Conservation (phyloP, 805 yeast species). For the Torulaspora delbrueckii region DNA sequence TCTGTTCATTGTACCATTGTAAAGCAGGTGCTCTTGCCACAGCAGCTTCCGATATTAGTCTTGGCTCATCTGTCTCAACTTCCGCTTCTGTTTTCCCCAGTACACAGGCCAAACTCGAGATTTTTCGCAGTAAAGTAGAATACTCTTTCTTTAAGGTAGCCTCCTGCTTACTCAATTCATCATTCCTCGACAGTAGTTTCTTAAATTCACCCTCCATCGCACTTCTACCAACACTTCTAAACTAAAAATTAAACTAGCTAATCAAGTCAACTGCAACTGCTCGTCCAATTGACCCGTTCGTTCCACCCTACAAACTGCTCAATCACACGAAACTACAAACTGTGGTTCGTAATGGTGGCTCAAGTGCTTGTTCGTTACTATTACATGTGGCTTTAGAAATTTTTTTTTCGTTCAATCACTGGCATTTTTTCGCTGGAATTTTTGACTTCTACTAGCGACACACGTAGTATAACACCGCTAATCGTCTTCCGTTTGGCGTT, state of each 20-base stretch:
- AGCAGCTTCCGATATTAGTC: constrained; percentile 16
- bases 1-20: constrained; percentile 28
- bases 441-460: not conserved
- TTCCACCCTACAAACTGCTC: not conserved
- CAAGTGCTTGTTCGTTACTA: not conserved
- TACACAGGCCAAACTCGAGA: constrained; percentile 25
- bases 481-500: not conserved
- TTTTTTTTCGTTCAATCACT: not conserved
- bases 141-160: constrained; percentile 29
- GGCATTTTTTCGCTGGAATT: not conserved
- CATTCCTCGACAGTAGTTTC: constrained; percentile 25
- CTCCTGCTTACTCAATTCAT: constrained; percentile 32
- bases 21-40: constrained; percentile 24
- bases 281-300: not conserved
- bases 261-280: not conserved
- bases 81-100: constrained; percentile 13
- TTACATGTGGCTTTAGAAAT: not conserved
- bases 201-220: constrained; percentile 10
- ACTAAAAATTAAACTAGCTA: not conserved
- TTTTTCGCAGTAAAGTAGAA: constrained; percentile 31
- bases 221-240: constrained; percentile 3
- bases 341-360: not conserved
- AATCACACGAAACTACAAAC: not conserved
- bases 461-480: not conserved
- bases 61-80: constrained; percentile 4